phyloP scores from a whole-genome alignment of 2,329 filamentous ascomycete genomes.

The Botryosphaeria dothidea region DNA sequence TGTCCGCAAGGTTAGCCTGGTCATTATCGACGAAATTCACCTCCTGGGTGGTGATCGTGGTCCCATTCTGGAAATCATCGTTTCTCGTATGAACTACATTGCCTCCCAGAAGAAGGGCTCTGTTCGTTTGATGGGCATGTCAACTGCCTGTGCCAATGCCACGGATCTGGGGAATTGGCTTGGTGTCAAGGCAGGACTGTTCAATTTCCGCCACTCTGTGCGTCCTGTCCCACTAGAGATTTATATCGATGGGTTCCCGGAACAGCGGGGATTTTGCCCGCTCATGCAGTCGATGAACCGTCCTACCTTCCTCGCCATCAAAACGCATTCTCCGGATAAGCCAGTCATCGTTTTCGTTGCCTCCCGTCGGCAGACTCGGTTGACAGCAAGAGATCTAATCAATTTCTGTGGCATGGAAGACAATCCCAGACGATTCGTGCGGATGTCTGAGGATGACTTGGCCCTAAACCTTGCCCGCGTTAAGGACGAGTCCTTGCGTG shows the following conservation, averaged over 20 bases:
- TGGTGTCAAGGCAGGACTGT: conserved; percentile 89
- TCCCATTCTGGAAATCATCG: conserved; percentile 97
- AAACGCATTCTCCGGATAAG: conserved; percentile 93
- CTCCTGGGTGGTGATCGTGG: conserved; percentile 94
- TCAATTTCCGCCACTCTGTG: conserved; percentile 97
- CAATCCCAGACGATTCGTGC: conserved; percentile 87
- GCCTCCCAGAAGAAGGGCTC: conserved; percentile 88
- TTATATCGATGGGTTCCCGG: conserved; percentile 96
- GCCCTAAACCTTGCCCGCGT: conserved; percentile 84
- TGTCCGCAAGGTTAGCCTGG: conserved; percentile 88
- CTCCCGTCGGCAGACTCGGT: conserved; percentile 87
- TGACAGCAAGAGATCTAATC: conserved; percentile 95
- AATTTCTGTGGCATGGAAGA: conserved; percentile 99
- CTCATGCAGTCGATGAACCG: conserved; percentile 99
- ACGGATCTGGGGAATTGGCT: conserved; percentile 94
- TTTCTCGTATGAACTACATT: conserved; percentile 94
- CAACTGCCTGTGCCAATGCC: conserved; percentile 95
- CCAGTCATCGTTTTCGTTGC: conserved; percentile 98
- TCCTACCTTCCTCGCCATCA: conserved; percentile 93
- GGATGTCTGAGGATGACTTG: conserved; percentile 93
- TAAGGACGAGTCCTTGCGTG: conserved; percentile 88
- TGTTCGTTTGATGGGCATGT: conserved; percentile 96
- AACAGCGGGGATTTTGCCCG: conserved; percentile 92
- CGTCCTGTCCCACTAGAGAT: conserved; percentile 94
- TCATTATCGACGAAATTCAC: conserved; percentile 99